Percentiles rank a stretch among this genome's conserved stretches.
phyloP scores from a whole-genome alignment of 441 rosid genomes.

The Erysimum cheiri region DNA sequence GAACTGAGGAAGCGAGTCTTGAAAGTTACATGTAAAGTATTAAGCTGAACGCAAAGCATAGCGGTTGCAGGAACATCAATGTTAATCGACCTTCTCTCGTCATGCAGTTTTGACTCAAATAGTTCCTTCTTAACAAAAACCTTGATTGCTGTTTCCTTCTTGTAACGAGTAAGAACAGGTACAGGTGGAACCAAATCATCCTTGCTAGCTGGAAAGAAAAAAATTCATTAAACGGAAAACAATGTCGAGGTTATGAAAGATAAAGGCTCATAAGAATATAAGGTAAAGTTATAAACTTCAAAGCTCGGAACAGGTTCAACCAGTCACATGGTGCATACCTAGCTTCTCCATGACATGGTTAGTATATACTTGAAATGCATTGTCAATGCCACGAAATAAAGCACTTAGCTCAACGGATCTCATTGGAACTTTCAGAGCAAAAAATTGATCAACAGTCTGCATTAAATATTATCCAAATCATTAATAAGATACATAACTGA shows the following conservation, averaged over 20 bases:
- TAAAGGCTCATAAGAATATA: slow-evolving; percentile 14
- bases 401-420: slow-evolving; percentile 77
- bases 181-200: slow-evolving; percentile 95
- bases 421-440: slow-evolving; percentile 91
- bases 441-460: slow-evolving; percentile 99
- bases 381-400: slow-evolving; percentile 86
- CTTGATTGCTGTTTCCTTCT: slow-evolving; percentile 89
- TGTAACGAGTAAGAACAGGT: slow-evolving; percentile 93
- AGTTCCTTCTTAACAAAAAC: slow-evolving; percentile 96
- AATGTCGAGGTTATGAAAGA: slow-evolving; percentile 14
- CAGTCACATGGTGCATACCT: slow-evolving; percentile 50
- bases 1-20: slow-evolving; percentile 41
- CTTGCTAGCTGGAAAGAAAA: slow-evolving; percentile 80
- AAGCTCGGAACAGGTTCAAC: slow-evolving; percentile 20
- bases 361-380: slow-evolving; percentile 92
- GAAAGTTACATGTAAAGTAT: slow-evolving; percentile 81
- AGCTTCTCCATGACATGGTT: slow-evolving; percentile 80
- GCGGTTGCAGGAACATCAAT: slow-evolving; percentile 68
- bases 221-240: slow-evolving; percentile 33
- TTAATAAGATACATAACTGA: slow-evolving; percentile 9
- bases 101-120: slow-evolving; percentile 77
- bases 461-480: slow-evolving; percentile 47
- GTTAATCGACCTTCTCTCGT: slow-evolving; percentile 73
- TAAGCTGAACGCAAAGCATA: slow-evolving; percentile 89
- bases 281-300: slow-evolving; percentile 4